Evolutionary conservation across 2,329 filamentous ascomycete genomes (phyloP), one percentile per base, ranked within the genome.

Genomic region (Talaromyces sp.): DNA sequence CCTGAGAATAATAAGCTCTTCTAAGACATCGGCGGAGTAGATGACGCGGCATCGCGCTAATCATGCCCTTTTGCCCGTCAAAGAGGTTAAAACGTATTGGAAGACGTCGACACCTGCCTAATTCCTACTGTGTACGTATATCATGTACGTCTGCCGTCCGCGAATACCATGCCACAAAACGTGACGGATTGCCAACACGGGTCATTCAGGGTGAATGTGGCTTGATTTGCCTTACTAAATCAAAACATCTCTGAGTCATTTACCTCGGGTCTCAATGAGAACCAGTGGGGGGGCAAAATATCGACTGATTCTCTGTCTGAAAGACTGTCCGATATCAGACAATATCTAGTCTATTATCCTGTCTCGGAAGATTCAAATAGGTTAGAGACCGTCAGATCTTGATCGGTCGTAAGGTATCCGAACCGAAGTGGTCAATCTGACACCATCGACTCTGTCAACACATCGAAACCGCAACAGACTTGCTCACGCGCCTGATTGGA

Each of bases 1-100:
- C 13, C 10, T 37, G 33, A 3, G 16, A 54, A 54, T 43, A 14
- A 14, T 13, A 48, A 48, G 45, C 10, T 14, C 31, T 22, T 37
- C 31, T 37, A 56, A 37, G n/a, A 56, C 33, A n/a, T 35, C 24
- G 19, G 52, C 24, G 52, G 52, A 56, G 52, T 24, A 56, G 31
- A 56, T 56, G 33, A 56, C 52, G 52, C 52, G 52, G 52, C 52
- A 24, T 24, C n/a, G 33, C 33, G 52, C 52, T 56, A 56, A 39
- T 37, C n/a, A 39, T 5, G 11, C 33, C 10, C 4, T 56, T 27
- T 56, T 13, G 10, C 33, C 31, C 5, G 6, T 39, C 3, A 37
- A 19, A 39, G 19, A 37, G 10, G 50, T 54, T 39, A n/a, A 56
- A 35, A 39, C 50, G 50, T 35, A 22, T 37, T 11, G 33, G 11